Percentiles rank a stretch among this genome's conserved stretches.
phyloP scores from a whole-genome alignment of 371 early-diverging fungal species.

The Lichtheimia ornata region DNA sequence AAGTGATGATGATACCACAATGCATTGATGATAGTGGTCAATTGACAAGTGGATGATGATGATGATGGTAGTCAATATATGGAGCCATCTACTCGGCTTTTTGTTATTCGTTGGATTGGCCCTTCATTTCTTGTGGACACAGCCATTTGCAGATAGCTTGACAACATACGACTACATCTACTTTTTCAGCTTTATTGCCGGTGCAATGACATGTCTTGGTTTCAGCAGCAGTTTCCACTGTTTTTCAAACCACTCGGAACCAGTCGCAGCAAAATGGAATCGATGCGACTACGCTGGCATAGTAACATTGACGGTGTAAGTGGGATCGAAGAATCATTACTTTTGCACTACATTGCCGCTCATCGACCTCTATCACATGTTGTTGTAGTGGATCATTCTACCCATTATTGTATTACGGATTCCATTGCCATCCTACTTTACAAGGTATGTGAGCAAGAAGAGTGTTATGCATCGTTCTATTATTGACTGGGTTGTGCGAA shows the following conservation, averaged over 20 bases:
- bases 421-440: constrained; percentile 33
- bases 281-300: constrained; percentile 94
- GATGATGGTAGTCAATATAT: constrained; percentile 68
- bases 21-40: constrained; percentile 23
- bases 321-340: background rate
- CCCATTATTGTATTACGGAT: constrained; percentile 74
- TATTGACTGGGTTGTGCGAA: background rate
- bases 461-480: background rate
- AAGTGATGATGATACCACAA: constrained; percentile 38
- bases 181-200: constrained; percentile 57
- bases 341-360: background rate
- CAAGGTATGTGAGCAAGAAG: constrained; percentile 17
- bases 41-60: background rate
- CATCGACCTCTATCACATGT: background rate
- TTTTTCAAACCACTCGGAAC: constrained; percentile 82
- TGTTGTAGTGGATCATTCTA: constrained; percentile 68
- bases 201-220: constrained; percentile 78
- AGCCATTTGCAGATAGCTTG: constrained; percentile 41
- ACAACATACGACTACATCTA: constrained; percentile 63
- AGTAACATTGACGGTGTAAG: constrained; percentile 78
- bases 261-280: constrained; percentile 68
- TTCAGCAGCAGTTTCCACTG: constrained; percentile 83
- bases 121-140: constrained; percentile 46
- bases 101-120: constrained; percentile 45
- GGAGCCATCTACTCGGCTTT: constrained; percentile 79